A percentile compares a stretch with the other conserved stretches of the same genome.
These are phyloP conservation scores for Eimeria tenella DNA, from an alignment of 169 alveolate species.

Conservation along the genomic window DNA sequence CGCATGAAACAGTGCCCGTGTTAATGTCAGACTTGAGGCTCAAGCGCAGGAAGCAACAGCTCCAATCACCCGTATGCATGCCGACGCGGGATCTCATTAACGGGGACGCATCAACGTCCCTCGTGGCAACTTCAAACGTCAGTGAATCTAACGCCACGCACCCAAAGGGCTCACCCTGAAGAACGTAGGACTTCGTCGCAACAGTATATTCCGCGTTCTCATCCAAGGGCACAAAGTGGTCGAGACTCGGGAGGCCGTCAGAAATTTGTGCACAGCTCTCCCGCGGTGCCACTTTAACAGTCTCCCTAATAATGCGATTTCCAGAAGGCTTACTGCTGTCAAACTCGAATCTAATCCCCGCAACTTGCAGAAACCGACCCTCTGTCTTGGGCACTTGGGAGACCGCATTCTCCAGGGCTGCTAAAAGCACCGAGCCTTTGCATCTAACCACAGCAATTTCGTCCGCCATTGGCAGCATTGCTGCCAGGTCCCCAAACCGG, in stretches of 20 bases:
- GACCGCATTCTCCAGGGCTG: conserved; percentile 88
- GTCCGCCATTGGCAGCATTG: conserved; percentile 91
- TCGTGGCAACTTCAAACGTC: background rate
- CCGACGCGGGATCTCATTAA: background rate
- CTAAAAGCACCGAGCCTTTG: conserved; percentile 83
- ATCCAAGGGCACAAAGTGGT: conserved; percentile 79
- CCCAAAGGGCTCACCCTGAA: conserved; percentile 54
- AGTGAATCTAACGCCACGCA: background rate
- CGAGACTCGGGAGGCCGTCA: conserved; percentile 50
- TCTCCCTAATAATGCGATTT: conserved; percentile 82
- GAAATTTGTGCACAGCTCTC: background rate
- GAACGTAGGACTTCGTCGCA: conserved; percentile 75
- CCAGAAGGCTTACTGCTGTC: conserved; percentile 84
- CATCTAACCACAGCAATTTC: conserved; percentile 84
- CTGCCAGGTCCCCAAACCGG: conserved; percentile 83
- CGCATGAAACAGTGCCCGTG: background rate
- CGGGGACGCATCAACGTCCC: background rate
- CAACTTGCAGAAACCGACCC: conserved; percentile 91
- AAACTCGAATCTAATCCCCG: conserved; percentile 85
- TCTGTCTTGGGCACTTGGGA: conserved; percentile 90
- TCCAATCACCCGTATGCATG: background rate
- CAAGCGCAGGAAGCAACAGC: background rate
- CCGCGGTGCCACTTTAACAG: conserved; percentile 79
- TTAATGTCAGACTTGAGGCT: background rate
- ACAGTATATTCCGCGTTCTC: conserved; percentile 78